Evolutionary conservation across 257 asterid genomes (phyloP), one percentile per base, ranked within the genome.

Genomic region (Nicotiana sylvestris): DNA sequence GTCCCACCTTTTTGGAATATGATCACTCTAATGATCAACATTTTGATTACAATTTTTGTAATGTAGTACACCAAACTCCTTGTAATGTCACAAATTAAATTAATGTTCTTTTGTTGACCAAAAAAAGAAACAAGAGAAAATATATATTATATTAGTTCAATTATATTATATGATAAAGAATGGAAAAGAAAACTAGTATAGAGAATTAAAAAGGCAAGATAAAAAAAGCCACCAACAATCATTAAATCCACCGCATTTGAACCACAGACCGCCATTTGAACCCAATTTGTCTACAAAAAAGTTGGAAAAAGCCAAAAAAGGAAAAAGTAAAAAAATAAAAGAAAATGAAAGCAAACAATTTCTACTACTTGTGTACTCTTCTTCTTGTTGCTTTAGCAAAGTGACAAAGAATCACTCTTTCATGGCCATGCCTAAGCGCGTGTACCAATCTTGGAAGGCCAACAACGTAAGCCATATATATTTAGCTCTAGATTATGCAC

Each of bases 401-500:
- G 83, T 67, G 64, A 35, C 66, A 57, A 68, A 78, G 55, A 70
- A 81, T 58, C 77, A 72, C 11, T 80, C 84, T 78, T 66, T 83
- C 82, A 88, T 88, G 91, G 87, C 89, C 74, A 77, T 77, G 18
- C 35, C 82, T 64, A 80, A 81, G 56, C 83, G 78, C 12, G 68
- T 84, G 21, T 88, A 86, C 89, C 82, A 85, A 56, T 82, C 80
- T 17, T 86, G 91, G 91, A 88, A 86, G 77, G 89, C 83, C 32
- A 86, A 83, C 60, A 86, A 88, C 32, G 88, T 88, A 88, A 76
- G 89, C 30, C 12, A 37, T 21, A 61, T 3, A 3, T 16, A 6
- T 58, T n/a, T 9, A 51, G 4, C 12, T 1, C 2, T 6, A 57
- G 3, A 7, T 17, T 43, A 21, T 21, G 21, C 21, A n/a, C 32